These are phyloP conservation scores for Eucalyptus erythrocorys DNA, from an alignment of 345 rosid species.

Conservation along the genomic window DNA sequence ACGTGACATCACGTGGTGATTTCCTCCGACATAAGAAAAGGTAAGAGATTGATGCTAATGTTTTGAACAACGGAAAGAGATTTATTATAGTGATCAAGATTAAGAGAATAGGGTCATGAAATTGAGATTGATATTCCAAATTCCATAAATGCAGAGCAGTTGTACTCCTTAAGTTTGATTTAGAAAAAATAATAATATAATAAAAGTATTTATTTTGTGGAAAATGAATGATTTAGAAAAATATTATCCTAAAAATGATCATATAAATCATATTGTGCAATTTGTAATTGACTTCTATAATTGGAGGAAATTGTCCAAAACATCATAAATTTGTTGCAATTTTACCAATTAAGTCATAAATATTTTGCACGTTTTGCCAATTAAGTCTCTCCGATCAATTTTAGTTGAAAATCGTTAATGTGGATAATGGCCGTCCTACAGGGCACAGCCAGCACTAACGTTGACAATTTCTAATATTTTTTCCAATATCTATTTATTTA, in stretches of 20 bases:
- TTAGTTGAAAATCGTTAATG: too few relatives aligned
- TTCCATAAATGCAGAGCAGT: background rate
- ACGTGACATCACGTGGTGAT: too few relatives aligned
- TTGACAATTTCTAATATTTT: too few relatives aligned
- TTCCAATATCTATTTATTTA: too few relatives aligned
- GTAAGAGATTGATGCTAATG: background rate
- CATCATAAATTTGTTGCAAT: too few relatives aligned
- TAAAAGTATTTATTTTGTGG: background rate
- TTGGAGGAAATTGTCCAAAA: background rate
- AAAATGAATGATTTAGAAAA: background rate
- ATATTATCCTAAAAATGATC: background rate
- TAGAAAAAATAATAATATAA: too few relatives aligned
- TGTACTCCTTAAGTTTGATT: background rate
- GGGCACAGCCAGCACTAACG: fast-evolving
- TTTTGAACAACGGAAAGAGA: background rate
- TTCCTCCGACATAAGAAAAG: too few relatives aligned
- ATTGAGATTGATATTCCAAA: background rate
- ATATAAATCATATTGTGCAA: too few relatives aligned
- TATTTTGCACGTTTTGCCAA: too few relatives aligned
- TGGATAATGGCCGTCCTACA: fast-evolving
- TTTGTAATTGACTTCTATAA: background rate
- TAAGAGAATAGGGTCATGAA: background rate
- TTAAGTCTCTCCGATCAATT: too few relatives aligned
- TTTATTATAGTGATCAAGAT: background rate
- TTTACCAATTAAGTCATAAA: too few relatives aligned